Evolutionary conservation across 1,284 basidiomycete species (phyloP).

Genomic region (Fomes fomentarius): DNA sequence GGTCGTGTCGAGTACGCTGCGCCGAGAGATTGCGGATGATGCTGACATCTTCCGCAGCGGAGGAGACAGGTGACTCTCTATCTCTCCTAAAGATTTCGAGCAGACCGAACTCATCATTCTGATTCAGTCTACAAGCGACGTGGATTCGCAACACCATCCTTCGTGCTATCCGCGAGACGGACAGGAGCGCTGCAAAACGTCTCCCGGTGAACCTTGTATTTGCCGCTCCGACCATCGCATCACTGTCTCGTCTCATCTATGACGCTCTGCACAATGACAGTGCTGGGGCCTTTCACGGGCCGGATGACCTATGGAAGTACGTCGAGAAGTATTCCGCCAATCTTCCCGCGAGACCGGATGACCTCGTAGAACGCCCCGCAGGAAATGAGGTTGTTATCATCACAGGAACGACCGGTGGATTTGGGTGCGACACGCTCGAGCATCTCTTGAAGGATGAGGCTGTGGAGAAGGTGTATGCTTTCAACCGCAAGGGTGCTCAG

Average conservation of each 20-base stretch:
- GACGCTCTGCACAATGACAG: constrained; percentile 15
- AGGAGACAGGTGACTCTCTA: constrained; percentile 50
- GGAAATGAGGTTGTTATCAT: constrained; percentile 29
- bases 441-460: constrained; percentile 21
- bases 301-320: constrained; percentile 19
- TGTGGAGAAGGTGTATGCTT: constrained; percentile 29
- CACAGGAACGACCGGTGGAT: constrained; percentile 32
- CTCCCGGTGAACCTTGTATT: constrained; percentile 40
- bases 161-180: constrained; percentile 34
- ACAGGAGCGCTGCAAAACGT: constrained; percentile 23
- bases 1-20: constrained; percentile 32
- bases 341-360: constrained; percentile 18
- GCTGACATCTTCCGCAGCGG: constrained; percentile 45
- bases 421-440: constrained; percentile 29
- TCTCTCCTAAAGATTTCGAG: no score
- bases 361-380: constrained; percentile 2
- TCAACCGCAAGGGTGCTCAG: constrained; percentile 23
- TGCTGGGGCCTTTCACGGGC: constrained; percentile 21
- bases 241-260: constrained; percentile 31
- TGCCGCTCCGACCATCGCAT: constrained; percentile 35
- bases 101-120: background rate
- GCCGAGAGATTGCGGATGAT: constrained; percentile 26
- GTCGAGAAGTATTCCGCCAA: constrained; percentile 21
- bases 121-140: constrained; percentile 40
- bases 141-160: constrained; percentile 44